Evolutionary conservation across 2,329 filamentous ascomycete genomes (phyloP).

Genomic region (Epichloe typhina): DNA sequence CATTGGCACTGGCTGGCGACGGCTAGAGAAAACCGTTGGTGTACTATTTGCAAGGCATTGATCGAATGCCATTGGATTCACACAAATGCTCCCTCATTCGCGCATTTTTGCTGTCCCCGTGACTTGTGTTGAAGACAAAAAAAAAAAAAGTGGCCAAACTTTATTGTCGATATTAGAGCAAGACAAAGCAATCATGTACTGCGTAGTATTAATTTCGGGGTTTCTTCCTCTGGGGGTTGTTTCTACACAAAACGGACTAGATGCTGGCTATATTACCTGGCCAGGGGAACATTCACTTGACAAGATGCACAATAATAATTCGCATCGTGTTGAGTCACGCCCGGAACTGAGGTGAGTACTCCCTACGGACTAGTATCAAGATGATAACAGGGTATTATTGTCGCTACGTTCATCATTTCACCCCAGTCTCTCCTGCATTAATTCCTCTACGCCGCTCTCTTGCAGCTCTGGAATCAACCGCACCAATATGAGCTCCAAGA

Average conservation of each 20-base stretch:
- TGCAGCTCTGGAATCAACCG: constrained; percentile 73
- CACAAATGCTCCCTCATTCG: background rate
- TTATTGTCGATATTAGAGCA: too few species aligned
- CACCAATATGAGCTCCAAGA: constrained; percentile 72
- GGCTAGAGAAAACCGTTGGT: background rate
- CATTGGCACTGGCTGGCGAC: constrained; percentile 1
- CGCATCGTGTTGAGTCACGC: too few species aligned
- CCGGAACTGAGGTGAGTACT: background rate
- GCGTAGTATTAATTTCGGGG: too few species aligned
- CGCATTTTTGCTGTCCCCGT: background rate
- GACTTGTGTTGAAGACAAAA: background rate
- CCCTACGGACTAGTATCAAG: background rate
- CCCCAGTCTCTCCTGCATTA: constrained; percentile 59
- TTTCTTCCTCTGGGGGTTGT: too few species aligned
- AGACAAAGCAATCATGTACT: background rate
- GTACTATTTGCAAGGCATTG: background rate
- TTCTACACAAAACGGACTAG: too few species aligned
- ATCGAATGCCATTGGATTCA: background rate
- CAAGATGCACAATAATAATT: too few species aligned
- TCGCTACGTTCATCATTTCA: background rate
- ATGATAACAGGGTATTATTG: background rate
- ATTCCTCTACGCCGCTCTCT: constrained; percentile 55
- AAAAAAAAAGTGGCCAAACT: background rate
- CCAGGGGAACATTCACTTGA: too few species aligned
- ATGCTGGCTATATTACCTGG: too few species aligned